Percentiles rank a stretch among this genome's conserved stretches.
Evolutionary conservation across 176 grass and related monocot species (phyloP).

Genomic region (Phragmites australis): DNA sequence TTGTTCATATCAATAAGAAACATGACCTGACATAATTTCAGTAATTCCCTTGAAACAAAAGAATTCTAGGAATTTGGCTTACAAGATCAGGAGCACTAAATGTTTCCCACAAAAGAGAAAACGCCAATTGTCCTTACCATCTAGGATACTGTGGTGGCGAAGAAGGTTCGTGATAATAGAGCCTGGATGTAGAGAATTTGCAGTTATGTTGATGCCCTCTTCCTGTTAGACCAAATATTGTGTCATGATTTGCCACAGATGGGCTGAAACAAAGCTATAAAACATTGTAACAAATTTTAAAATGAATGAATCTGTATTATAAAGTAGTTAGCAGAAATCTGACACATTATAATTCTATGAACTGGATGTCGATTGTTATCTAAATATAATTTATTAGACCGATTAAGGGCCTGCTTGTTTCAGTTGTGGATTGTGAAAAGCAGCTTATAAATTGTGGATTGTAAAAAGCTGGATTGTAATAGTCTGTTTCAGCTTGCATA

Average conservation of each 20-base stretch:
- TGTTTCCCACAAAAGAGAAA: not conserved
- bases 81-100: not conserved
- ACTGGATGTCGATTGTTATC: not conserved
- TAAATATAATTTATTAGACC: not conserved
- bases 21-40: not conserved
- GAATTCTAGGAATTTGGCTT: not conserved
- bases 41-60: not conserved
- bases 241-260: not conserved
- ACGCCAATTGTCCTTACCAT: constrained; percentile 57
- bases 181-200: constrained; percentile 97
- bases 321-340: not conserved
- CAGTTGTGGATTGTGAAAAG: too few species aligned
- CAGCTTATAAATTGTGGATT: too few species aligned
- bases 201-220: constrained; percentile 78
- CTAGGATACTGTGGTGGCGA: constrained; percentile 81
- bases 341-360: not conserved
- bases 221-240: constrained; percentile 49
- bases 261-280: not conserved
- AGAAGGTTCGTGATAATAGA: constrained; percentile 94
- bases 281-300: constrained; percentile 5
- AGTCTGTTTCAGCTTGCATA: too few species aligned
- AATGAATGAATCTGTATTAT: not conserved
- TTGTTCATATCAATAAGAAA: constrained; percentile 6
- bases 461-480: too few species aligned
- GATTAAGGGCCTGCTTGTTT: too few species aligned